Evolutionary conservation across 2,329 filamentous ascomycete species (phyloP).

Genomic region (Aureobasidium sp.): DNA sequence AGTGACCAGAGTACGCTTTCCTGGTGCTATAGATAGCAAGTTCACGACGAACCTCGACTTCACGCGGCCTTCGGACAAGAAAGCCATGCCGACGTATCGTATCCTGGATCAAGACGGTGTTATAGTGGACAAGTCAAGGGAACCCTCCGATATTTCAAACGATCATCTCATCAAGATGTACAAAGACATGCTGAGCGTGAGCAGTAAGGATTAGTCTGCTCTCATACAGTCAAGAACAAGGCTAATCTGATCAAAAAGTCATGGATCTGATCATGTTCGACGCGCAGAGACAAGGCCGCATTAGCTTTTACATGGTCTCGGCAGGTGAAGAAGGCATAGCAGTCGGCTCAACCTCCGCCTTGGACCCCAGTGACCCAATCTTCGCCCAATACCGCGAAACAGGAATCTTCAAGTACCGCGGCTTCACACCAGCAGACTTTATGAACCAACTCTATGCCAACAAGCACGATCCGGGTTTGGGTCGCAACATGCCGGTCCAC

Average conservation of each 20-base stretch:
- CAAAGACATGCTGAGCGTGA: constrained; percentile 51
- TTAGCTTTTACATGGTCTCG: constrained; percentile 95
- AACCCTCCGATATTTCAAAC: constrained; percentile 54
- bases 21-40: constrained; percentile 88
- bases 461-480: constrained; percentile 65
- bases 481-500: constrained; percentile 95
- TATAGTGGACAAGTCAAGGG: constrained; percentile 65
- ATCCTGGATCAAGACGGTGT: constrained; percentile 82
- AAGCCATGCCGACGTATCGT: constrained; percentile 82
- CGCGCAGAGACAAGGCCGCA: constrained; percentile 83
- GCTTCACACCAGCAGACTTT: constrained; percentile 78
- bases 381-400: constrained; percentile 94
- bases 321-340: constrained; percentile 92
- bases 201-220: background rate
- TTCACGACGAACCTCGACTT: constrained; percentile 78
- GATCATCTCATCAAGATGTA: constrained; percentile 54
- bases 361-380: constrained; percentile 77
- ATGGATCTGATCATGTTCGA: constrained; percentile 99
- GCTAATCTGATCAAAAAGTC: constrained; percentile 38
- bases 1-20: constrained; percentile 55
- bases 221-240: background rate
- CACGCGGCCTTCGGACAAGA: constrained; percentile 59
- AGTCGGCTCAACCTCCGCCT: constrained; percentile 75
- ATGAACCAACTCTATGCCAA: constrained; percentile 96
- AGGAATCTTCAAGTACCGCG: constrained; percentile 81